Evolutionary conservation across 768 basidiomycete genomes (phyloP), one percentile per base, ranked within the genome.

Genomic region (Epithele typhae): DNA sequence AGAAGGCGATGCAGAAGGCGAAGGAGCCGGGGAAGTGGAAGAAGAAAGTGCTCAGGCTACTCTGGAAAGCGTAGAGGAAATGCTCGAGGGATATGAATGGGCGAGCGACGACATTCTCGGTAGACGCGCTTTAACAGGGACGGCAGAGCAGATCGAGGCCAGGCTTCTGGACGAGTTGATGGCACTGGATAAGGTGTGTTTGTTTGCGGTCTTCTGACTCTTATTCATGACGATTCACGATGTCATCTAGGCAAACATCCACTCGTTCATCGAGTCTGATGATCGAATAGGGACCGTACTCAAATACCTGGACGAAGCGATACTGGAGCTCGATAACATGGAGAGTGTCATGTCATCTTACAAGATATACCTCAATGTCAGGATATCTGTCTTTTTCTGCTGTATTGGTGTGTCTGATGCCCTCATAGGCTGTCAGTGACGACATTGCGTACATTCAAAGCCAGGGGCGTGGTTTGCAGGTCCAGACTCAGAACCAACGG

Each of bases 31-130:
- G 2, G 63, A 61, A 22, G 64, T 39, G 12, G 52, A 53, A 32
- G 52, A 49, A n/a, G 88, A 90, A 56, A 81, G 77, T 46, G 76
- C 80, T 10, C 84, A 90, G 53, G 88, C 84, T 8, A 91, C 90
- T 3, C 75, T 99, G 68, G 72, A 85, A 5, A 96, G 82, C 64
- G 92, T 99, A 2, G 96, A 99, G 62, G 96, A 99, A 63, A 94
- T 99, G 92, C 74, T 99, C 21, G 96, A 99, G 59, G 94, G 96
- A 0, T 96, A 96, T 59, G 96, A 98, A 64, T 98, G 93, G 93
- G 84, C 90, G 4, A 85, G 82, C 51, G 87, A 86, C 45, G 83
- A 84, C 60, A 71, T 84, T n/a, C 71, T 86, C 36, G 79, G 76
- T 12, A 70, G 81, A 54, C 82, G 78, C 59, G 76, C 78, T 43